A percentile compares a stretch with the other conserved stretches of the same genome.
Conservation (phyloP, 2,329 filamentous ascomycete species). For the Pestalotiopsis sp. region DNA sequence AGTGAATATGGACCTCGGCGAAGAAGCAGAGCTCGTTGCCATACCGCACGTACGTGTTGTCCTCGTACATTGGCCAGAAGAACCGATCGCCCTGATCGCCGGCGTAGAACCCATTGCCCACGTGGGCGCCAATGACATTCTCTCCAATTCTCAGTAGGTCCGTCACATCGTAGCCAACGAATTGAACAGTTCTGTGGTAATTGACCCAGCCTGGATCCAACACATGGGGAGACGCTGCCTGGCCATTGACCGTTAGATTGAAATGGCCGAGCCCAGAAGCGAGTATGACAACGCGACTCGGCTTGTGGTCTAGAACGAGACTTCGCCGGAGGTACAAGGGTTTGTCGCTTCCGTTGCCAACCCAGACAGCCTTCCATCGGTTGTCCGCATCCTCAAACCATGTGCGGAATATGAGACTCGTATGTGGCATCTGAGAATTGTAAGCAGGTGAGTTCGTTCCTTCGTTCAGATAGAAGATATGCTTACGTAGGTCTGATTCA, state of each 20-base stretch:
- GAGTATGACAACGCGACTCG: conserved; percentile 36
- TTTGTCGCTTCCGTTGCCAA: conserved; percentile 42
- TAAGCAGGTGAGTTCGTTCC: background rate
- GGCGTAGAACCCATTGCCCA: conserved; percentile 49
- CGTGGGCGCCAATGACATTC: conserved; percentile 44
- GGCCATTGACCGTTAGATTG: conserved; percentile 40
- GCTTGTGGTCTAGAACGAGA: conserved; percentile 31
- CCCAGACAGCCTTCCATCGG: conserved; percentile 43
- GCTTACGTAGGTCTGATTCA: conserved; percentile 42
- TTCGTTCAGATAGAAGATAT: background rate
- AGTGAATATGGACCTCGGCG: conserved; percentile 39
- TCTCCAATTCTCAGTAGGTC: conserved; percentile 29
- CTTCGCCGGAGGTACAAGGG: conserved; percentile 41
- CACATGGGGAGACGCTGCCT: conserved; percentile 35
- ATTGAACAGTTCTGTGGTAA: conserved; percentile 43
- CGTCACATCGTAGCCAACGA: conserved; percentile 46
- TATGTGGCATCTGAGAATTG: conserved; percentile 38
- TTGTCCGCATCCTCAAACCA: conserved; percentile 44
- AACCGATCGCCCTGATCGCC: conserved; percentile 44
- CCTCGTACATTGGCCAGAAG: conserved; percentile 46
- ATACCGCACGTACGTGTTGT: conserved; percentile 42
- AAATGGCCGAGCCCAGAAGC: conserved; percentile 43
- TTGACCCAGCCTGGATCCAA: conserved; percentile 43
- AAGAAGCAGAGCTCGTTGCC: conserved; percentile 45
- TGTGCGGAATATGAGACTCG: conserved; percentile 42